Base-by-base conservation (phyloP, 192 early-diverging fungal genomes). In the Funneliformis mosseae region DNA sequence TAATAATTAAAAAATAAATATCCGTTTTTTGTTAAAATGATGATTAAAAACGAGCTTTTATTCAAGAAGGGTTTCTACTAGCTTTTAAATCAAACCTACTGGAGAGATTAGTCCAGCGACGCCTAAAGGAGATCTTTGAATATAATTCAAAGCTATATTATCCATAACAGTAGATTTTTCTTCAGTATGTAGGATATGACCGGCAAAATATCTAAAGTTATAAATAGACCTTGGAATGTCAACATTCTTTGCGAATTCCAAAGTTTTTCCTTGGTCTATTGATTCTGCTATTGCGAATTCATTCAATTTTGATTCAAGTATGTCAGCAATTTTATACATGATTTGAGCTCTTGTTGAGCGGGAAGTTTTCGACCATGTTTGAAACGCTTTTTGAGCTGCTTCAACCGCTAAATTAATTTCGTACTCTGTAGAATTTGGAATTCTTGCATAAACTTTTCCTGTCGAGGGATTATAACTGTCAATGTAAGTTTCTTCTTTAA, bases 151-250 rank as follows among this genome's bases (percentile, higher is more conserved):
- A 3, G 85, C 84, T 27, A 84, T 83, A 9, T 90, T 88, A 59
- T 89, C 87, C 66, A 89, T 16, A n/a, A 88, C 85, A 1, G 82
- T 85, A 9, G 82, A 81, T 41, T 90, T 84, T 33, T 83, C 83
- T 33, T 85, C 77, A 8, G 79, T 81, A 80, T 93, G 88, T 5
- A 87, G 46, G 27, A 92, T 87, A 55, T 78, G 67, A 8, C 86
- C 82, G 18, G 94, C 92, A 88, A 92, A 95, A 85, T 90, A 93
- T 62, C 93, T 83, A 79, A 95, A 93, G 81, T 92, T 92, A 61
- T 84, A 84, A 1, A 88, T 82, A 8, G 92, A 91, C 67, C 87
- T 73, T 6, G 89, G 89, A 28, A 95, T 93, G 69, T 94, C 93
- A 18, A 91, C 82, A 27, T 79, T 82, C 8, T 71, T 76, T 21